Conservation (phyloP, 331 rosid genomes). For the Malus hybrid region DNA sequence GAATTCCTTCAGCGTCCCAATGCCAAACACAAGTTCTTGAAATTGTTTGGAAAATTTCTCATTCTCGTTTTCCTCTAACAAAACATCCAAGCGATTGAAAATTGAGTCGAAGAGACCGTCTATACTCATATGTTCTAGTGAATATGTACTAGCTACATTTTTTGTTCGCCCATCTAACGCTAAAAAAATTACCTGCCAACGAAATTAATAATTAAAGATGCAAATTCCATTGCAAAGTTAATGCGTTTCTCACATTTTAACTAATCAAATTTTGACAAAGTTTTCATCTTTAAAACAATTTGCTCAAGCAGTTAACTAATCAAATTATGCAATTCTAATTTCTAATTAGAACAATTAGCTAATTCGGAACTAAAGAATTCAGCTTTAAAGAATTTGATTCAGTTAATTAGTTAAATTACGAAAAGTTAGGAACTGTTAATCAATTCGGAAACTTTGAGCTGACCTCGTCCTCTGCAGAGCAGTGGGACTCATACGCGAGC, state of each 20-base stretch:
- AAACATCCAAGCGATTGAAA: conserved; percentile 43
- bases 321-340: background rate
- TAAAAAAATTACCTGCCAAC: conserved; percentile 65
- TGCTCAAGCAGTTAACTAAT: background rate
- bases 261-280: background rate
- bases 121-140: conserved; percentile 62
- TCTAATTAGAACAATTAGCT: background rate
- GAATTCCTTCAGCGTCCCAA: conserved; percentile 54
- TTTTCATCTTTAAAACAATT: background rate
- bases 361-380: too few species aligned
- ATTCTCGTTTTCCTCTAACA: conserved; percentile 27
- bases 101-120: conserved; percentile 52
- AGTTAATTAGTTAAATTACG: background rate
- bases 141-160: conserved; percentile 63
- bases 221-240: background rate
- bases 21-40: conserved; percentile 64
- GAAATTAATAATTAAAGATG: background rate
- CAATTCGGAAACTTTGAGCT: background rate
- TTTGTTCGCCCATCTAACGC: conserved; percentile 61
- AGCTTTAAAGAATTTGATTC: background rate
- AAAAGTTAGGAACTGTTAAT: background rate
- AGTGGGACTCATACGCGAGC: conserved; percentile 58
- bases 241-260: too few species aligned
- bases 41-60: conserved; percentile 37
- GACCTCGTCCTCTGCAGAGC: conserved; percentile 83